These are phyloP conservation scores for Solanum corneliomulleri DNA, from an alignment of 257 asterid genomes.

Conservation along the genomic window DNA sequence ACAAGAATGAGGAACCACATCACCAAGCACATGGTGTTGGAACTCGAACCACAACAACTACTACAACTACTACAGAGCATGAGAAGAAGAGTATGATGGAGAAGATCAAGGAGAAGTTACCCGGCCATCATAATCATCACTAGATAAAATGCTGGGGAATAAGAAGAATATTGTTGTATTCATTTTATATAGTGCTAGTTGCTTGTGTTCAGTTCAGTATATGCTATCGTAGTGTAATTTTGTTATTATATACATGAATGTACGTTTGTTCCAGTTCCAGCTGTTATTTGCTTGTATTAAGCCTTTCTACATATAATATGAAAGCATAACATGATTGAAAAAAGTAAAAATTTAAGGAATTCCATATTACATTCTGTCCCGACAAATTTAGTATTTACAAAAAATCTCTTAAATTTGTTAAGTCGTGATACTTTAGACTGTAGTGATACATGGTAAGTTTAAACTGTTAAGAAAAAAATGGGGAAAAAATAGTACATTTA, in stretches of 20 bases:
- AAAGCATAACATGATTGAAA: too few species aligned
- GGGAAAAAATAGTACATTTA: too few species aligned
- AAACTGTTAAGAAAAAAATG: too few species aligned
- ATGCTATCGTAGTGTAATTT: neutral
- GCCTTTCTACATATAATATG: too few species aligned
- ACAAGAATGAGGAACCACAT: constrained; percentile 20
- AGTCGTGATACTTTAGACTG: too few species aligned
- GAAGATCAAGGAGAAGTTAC: constrained; percentile 66
- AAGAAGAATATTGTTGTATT: neutral
- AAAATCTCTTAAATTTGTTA: too few species aligned
- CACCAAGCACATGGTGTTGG: neutral
- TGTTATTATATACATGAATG: neutral
- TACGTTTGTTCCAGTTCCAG: neutral
- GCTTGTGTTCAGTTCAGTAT: neutral
- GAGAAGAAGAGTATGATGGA: constrained; percentile 75
- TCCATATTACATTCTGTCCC: too few species aligned
- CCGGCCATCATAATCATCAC: constrained; percentile 47
- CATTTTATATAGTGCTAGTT: neutral
- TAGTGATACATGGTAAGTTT: too few species aligned
- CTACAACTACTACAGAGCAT: constrained; percentile 18
- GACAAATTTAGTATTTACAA: too few species aligned
- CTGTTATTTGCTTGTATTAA: neutral
- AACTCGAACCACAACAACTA: constrained; percentile 5
- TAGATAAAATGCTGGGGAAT: neutral
- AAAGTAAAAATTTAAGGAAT: too few species aligned